Evolutionary conservation across 108 stramenopile genomes (phyloP).

Genomic region (Stephanodiscus minutulus): DNA sequence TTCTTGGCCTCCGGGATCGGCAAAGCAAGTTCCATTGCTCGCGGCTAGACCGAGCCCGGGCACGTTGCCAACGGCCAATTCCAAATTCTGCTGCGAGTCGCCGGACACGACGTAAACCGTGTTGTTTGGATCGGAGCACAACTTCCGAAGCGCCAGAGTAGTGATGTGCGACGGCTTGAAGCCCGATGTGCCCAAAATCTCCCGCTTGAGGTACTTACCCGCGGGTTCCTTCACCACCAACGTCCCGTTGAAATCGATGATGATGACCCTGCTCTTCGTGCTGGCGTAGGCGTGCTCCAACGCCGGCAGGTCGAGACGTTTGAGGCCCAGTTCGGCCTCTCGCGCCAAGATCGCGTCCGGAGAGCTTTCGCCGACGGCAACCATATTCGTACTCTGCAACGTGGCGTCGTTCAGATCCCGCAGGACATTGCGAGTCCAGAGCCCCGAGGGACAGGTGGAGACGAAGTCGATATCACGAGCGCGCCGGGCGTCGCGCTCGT

Average conservation of each 20-base stretch:
- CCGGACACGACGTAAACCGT: slow-evolving; percentile 93
- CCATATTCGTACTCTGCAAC: slow-evolving; percentile 23
- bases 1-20: slow-evolving; percentile 56
- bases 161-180: slow-evolving; percentile 79
- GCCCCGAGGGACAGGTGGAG: slow-evolving; percentile 88
- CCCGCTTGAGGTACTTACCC: slow-evolving; percentile 96
- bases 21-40: slow-evolving; percentile 91
- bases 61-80: slow-evolving; percentile 85
- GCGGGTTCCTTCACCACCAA: slow-evolving; percentile 93
- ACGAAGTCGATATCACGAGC: slow-evolving; percentile 97
- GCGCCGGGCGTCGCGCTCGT: slow-evolving; percentile 87
- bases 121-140: slow-evolving; percentile 86
- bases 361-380: slow-evolving; percentile 35
- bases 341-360: slow-evolving; percentile 66
- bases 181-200: slow-evolving; percentile 90
- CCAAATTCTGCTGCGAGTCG: slow-evolving; percentile 81
- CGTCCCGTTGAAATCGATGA: slow-evolving; percentile 98
- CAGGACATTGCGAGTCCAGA: slow-evolving; percentile 96
- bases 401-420: slow-evolving; percentile 84
- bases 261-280: slow-evolving; percentile 85
- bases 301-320: slow-evolving; percentile 57
- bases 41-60: slow-evolving; percentile 90
- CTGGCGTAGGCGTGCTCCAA: slow-evolving; percentile 73
- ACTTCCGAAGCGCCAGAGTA: slow-evolving; percentile 64
- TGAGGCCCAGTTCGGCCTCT: slow-evolving; percentile 59